Base-by-base conservation (phyloP, 1,284 basidiomycete genomes). In the Leccinum variabile region DNA sequence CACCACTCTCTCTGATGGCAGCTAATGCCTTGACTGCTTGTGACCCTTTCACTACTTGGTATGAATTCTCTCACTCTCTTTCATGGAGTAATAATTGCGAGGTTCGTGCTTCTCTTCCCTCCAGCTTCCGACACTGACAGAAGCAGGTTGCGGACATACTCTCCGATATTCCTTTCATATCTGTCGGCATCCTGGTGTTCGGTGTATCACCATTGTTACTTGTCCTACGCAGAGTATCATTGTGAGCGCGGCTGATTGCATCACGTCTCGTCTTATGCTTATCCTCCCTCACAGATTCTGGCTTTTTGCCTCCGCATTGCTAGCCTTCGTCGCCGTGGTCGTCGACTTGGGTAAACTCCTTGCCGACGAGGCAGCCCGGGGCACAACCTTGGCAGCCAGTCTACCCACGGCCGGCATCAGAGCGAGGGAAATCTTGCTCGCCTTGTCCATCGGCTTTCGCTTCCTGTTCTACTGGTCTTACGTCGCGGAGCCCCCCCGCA, bases 391-490 rank as follows among this genome's bases (percentile, higher is more conserved):
- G 11, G 59, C 69, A 16, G 71, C 70, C 25, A 68, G 74, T n/a
- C 66, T 70, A 30, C 66, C 73, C 28, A 28, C 28, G 28, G 28
- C 28, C 2, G 74, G 87, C 44, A 75, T 84, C 44, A 80, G 79
- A 57, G 75, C 82, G 8, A 84, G 89, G 54, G 90, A 91, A 71
- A 76, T 88, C 32, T 76, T 82, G 56, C 79, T 86, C 63, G 78
- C 86, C 5, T 67, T 89, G 16, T 83, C 88, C 11, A 72, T 82
- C 59, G 86, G 85, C 3, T 75, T 85, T 55, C 81, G 86, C 50
- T 86, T 85, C 69, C 70, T 91, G 16, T 91, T 87, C 70, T 86
- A 86, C 64, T 92, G 90, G 90, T 76, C 75, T 52, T 84, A 85
- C 63, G 84, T 88, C 44, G 80, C 84, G 22, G 79, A 81, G 65